These are phyloP conservation scores for Musa troglodytarum DNA, from an alignment of 176 grass and related monocot species.

Conservation along the genomic window DNA sequence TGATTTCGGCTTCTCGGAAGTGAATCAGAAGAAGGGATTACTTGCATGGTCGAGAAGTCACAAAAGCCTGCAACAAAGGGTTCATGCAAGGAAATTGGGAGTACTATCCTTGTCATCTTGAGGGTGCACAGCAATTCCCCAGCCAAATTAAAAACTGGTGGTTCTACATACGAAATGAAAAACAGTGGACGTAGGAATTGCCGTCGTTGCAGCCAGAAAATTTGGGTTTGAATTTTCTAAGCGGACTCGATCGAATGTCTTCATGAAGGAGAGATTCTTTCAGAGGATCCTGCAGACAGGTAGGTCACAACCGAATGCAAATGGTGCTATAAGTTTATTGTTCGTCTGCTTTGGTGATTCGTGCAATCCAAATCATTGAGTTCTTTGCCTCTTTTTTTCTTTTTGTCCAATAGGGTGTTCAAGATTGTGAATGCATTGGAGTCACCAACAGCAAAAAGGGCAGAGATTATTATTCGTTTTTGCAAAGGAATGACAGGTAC, in stretches of 20 bases:
- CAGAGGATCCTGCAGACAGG: too few relatives aligned
- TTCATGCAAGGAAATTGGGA: constrained; percentile 82
- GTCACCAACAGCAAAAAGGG: constrained; percentile 73
- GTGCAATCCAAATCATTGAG: background rate
- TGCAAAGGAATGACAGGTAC: constrained; percentile 95
- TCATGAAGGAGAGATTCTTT: too few relatives aligned
- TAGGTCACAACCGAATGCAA: constrained; percentile 17
- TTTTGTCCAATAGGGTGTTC: constrained; percentile 64
- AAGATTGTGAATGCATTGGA: constrained; percentile 93
- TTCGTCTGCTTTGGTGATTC: background rate
- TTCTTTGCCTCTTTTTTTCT: constrained; percentile 6
- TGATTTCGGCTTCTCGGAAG: constrained; percentile 27
- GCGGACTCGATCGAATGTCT: too few relatives aligned
- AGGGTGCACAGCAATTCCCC: too few relatives aligned
- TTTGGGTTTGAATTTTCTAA: too few relatives aligned
- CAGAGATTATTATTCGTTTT: constrained; percentile 83
- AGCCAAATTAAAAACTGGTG: too few relatives aligned
- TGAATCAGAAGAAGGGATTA: constrained; percentile 48
- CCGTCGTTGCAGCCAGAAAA: too few relatives aligned
- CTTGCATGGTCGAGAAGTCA: background rate
- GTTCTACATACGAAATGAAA: too few relatives aligned
- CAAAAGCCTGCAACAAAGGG: constrained; percentile 52
- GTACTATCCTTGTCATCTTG: background rate
- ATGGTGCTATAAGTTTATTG: background rate
- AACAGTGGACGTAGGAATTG: too few relatives aligned